Evolutionary conservation across 768 basidiomycete species (phyloP), one percentile per base, ranked within the genome.

Genomic region (Strobilomyces confusus): DNA sequence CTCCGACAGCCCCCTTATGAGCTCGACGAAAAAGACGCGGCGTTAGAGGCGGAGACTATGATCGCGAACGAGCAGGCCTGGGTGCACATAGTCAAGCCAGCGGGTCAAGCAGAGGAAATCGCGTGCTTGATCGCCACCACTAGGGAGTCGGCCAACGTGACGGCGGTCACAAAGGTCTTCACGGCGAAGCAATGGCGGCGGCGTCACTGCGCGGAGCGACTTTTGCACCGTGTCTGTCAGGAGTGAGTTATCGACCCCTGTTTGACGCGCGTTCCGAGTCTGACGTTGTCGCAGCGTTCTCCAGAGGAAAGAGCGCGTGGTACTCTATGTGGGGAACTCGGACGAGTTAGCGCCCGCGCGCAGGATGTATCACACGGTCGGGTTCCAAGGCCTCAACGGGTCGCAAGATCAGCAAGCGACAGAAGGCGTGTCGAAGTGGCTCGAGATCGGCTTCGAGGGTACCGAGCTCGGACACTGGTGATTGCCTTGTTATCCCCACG

Each of bases 81-180:
- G 86, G 79, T 89, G 0, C 82, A 82, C 55, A 65, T 75, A 25
- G 65, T 81, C 8, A 59, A 65, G 36, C 25, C 48, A 36, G 52
- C 0, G 0, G 67, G 57, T 3, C 59, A 41, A 49, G 40, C 49
- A 1, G 51, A 67, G 6, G 74, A 76, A 22, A 75, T 88, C 17
- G 83, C 86, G 0, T 87, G 77, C 13, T 79, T 89, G 32, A 82
- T 83, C 4, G 87, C 86, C 5, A 80, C 78, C 17, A 87, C 86
- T 1, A 72, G 87, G 12, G 80, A 81, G 55, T 82, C 75, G 29
- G 71, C 73, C 2, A 72, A 59, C 5, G 76, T 85, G 19, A 79
- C 80, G 4, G 80, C 84, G 0, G 81, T 91, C 43, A 84, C 84
- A 40, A 90, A 90, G 66, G 88, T 90, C 0, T 85, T 74, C 63